Conservation (phyloP, 2,329 filamentous ascomycete species). For the Fonsecaea erecta region DNA sequence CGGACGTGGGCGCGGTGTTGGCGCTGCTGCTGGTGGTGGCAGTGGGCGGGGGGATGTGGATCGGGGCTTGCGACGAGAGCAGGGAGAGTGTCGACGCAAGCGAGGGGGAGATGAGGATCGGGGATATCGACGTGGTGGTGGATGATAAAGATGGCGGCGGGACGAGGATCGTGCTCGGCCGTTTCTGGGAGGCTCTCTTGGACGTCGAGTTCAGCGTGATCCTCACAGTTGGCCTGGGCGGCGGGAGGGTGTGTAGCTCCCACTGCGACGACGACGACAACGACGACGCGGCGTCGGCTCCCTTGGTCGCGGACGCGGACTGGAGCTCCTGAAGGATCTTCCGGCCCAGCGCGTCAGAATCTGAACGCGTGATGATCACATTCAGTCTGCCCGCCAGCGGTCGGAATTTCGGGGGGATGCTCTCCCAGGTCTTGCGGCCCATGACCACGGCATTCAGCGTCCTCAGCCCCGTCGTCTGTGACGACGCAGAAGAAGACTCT, state of each 20-base stretch:
- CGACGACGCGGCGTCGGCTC: slow-evolving; percentile 30
- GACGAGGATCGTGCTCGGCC: slow-evolving; percentile 19
- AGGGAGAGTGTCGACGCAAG: slow-evolving; percentile 25
- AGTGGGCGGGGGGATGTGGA: slow-evolving; percentile 23
- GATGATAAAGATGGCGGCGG: slow-evolving; percentile 2
- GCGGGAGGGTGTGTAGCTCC: slow-evolving; percentile 5
- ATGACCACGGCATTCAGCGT: slow-evolving; percentile 80
- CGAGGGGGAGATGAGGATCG: slow-evolving; percentile 27
- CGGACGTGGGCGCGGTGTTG: slow-evolving; percentile 13
- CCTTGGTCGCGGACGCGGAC: slow-evolving; percentile 31
- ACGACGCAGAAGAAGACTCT: slow-evolving; percentile 9
- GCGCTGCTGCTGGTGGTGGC: too few relatives aligned
- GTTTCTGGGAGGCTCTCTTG: background rate
- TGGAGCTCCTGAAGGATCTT: slow-evolving; percentile 45
- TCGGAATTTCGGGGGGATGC: slow-evolving; percentile 76
- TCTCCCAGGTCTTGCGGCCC: slow-evolving; percentile 97
- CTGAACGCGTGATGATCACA: slow-evolving; percentile 70
- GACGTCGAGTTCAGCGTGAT: background rate
- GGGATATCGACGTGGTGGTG: slow-evolving; percentile 6
- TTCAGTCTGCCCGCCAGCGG: slow-evolving; percentile 82
- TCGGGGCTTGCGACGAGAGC: slow-evolving; percentile 21
- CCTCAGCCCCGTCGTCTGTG: slow-evolving; percentile 16
- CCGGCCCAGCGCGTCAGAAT: slow-evolving; percentile 40
- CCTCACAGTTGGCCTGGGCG: background rate
- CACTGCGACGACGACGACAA: too few relatives aligned